These are phyloP conservation scores for Ophiocordyceps polyrhachis-furcata DNA, from an alignment of 2,329 filamentous ascomycete genomes.

Conservation along the genomic window DNA sequence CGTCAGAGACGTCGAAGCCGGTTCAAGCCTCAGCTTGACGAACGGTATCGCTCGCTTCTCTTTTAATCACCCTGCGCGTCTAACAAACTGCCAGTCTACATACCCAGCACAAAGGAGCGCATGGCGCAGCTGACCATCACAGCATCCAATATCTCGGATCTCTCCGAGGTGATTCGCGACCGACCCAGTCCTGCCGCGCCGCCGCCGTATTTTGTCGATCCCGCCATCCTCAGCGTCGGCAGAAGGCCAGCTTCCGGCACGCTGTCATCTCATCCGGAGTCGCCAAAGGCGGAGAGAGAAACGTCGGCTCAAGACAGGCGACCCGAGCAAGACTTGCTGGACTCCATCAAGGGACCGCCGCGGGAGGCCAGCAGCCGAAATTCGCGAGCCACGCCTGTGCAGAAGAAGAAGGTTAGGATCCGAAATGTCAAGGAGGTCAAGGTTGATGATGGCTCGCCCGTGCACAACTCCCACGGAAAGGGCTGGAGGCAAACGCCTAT, in stretches of 20 bases:
- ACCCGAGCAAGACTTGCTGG: slow-evolving; percentile 9
- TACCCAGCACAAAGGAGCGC: slow-evolving; percentile 23
- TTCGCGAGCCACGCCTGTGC: slow-evolving; percentile 7
- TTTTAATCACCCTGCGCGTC: too few relatives aligned
- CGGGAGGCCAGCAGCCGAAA: background rate
- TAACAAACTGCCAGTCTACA: slow-evolving; percentile 15
- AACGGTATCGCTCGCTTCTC: slow-evolving; percentile 36
- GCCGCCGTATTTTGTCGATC: slow-evolving; percentile 47
- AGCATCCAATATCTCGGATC: slow-evolving; percentile 24
- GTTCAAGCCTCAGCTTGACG: slow-evolving; percentile 48
- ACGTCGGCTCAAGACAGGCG: slow-evolving; percentile 1
- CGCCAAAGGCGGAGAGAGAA: background rate
- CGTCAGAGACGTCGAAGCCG: slow-evolving; percentile 48
- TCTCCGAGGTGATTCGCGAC: slow-evolving; percentile 19
- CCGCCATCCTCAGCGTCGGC: slow-evolving; percentile 59
- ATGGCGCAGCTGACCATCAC: slow-evolving; percentile 24
- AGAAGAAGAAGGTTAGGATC: slow-evolving; percentile 14
- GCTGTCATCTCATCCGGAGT: slow-evolving; percentile 3
- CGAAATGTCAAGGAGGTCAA: slow-evolving; percentile 15
- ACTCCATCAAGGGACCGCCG: slow-evolving; percentile 9
- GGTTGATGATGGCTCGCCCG: slow-evolving; percentile 6
- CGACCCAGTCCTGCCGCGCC: slow-evolving; percentile 3
- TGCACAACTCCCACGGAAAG: slow-evolving; percentile 20
- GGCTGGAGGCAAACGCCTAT: slow-evolving; percentile 44
- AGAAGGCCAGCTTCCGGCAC: slow-evolving; percentile 18